A percentile compares a stretch with the other conserved stretches of the same genome.
phyloP scores from a whole-genome alignment of 306 rosid genomes.

The Gastrolobium bilobum region DNA sequence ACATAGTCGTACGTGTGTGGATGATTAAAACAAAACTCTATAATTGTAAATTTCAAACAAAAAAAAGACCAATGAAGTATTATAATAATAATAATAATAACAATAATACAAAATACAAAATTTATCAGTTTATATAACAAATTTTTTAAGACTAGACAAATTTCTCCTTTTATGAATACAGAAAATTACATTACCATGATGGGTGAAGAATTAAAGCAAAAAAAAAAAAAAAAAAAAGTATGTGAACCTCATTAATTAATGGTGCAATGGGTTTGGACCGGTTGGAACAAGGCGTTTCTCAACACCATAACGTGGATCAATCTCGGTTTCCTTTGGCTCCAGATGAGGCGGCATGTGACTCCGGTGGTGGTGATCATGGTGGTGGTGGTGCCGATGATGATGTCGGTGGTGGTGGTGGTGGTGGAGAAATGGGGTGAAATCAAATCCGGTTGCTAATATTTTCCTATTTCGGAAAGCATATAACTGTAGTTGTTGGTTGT shows the following conservation, averaged over 20 bases:
- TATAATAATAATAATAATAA: constrained; percentile 4
- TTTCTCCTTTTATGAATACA: constrained; percentile 50
- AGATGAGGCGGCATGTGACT: constrained; percentile 17
- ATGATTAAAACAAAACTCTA: constrained; percentile 29
- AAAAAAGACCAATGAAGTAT: not conserved
- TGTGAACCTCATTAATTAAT: constrained; percentile 57
- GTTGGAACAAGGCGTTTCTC: constrained; percentile 92
- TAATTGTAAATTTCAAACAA: not conserved
- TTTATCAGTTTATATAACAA: constrained; percentile 45
- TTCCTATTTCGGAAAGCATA: constrained; percentile 55
- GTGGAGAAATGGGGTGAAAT: constrained; percentile 68
- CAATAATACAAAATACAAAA: constrained; percentile 20
- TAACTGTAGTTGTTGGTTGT: not conserved
- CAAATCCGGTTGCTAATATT: constrained; percentile 51
- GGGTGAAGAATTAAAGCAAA: constrained; percentile 40
- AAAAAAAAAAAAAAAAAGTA: constrained; percentile 15
- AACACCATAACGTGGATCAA: constrained; percentile 80
- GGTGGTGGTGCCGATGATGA: constrained; percentile 18
- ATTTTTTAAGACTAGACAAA: constrained; percentile 48
- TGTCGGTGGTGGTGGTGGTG: constrained; percentile 46
- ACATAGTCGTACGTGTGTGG: not conserved
- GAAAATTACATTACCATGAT: constrained; percentile 52
- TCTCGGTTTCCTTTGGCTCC: constrained; percentile 37
- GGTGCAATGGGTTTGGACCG: constrained; percentile 99
- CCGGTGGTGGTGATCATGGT: constrained; percentile 32